Evolutionary conservation across 169 alveolate genomes (phyloP), one percentile per base, ranked within the genome.

Genomic region (Plasmodium chabaudi): DNA sequence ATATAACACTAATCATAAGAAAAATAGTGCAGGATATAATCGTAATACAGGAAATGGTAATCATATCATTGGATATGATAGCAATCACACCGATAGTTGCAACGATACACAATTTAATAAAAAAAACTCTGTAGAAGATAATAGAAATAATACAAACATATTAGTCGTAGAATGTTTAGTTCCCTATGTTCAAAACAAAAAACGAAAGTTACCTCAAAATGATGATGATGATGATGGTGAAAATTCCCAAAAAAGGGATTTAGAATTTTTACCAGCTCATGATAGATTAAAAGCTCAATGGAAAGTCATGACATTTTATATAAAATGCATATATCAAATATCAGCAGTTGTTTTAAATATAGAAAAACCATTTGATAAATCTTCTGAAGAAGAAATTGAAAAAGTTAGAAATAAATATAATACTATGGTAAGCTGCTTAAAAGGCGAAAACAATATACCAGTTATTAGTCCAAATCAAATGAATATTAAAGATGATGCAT

Each of bases 171-270:
- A 77, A 13, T 77, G 88, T 15, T 68, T 77, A 7, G 88, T 77
- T 3, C 88, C 88, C 2, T 77, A 65, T 68, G 34, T 21, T 69
- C 77, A 96, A 93, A 87, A 92, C 93, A 21, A 72, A 46, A 82
- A 82, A 56, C 67, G 90, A 60, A 82, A 55, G 39, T 25, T 46
- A 0, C 6, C 34, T 5, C 61, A 87, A 17, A 84, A 89, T 77
- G 92, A 70, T 10, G 73, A 56, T 47, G 86, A 94, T 53, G 59
- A 88, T 15, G 64, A 64, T 55, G 12, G 19, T 23, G 15, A 34
- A 13, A 55, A 55, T 4, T 34, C 42, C 42, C 0, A 34, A 34
- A 17, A 25, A 25, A 49, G 51, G 6, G 27, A 9, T 13, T 34
- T 44, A 65, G 88, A 77, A 46, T 49, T 49, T 44, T 9, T 12